A percentile compares a stretch with the other conserved stretches of the same genome.
Conservation (phyloP, 805 yeast genomes). For the Yamadazyma scolyti region DNA sequence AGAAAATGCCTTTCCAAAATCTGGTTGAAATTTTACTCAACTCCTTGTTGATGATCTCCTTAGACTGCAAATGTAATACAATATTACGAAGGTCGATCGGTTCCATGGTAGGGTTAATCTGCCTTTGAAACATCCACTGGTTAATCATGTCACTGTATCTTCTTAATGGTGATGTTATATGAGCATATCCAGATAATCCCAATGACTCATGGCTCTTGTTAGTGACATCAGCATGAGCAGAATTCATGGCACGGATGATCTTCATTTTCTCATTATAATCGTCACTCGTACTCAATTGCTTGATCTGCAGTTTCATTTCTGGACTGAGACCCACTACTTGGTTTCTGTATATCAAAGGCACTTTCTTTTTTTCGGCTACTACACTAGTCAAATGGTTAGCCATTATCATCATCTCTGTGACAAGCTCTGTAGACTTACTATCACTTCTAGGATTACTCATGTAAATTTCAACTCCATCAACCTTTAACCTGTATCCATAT, state of each 20-base stretch:
- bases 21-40: constrained; percentile 21
- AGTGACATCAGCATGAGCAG: constrained; percentile 47
- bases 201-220: constrained; percentile 57
- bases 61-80: constrained; percentile 29
- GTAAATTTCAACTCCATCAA: constrained; percentile 11
- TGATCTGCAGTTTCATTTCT: constrained; percentile 21
- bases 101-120: constrained; percentile 8
- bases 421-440: constrained; percentile 59
- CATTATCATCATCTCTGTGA: constrained; percentile 79
- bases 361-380: constrained; percentile 37
- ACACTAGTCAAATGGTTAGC: constrained; percentile 64
- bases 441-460: constrained; percentile 10
- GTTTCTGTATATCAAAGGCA: constrained; percentile 51
- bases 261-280: constrained; percentile 38
- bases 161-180: constrained; percentile 87
- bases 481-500: constrained; percentile 14
- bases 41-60: constrained; percentile 23
- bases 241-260: constrained; percentile 44
- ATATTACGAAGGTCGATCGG: constrained; percentile 11
- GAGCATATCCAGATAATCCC: constrained; percentile 61
- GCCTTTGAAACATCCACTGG: constrained; percentile 62
- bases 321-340: constrained; percentile 27
- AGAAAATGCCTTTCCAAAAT: constrained; percentile 37
- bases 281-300: constrained; percentile 13
- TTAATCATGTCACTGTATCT: constrained; percentile 76